These are phyloP conservation scores for Lipomyces japonicus DNA, from an alignment of 805 yeast species.

Conservation along the genomic window DNA sequence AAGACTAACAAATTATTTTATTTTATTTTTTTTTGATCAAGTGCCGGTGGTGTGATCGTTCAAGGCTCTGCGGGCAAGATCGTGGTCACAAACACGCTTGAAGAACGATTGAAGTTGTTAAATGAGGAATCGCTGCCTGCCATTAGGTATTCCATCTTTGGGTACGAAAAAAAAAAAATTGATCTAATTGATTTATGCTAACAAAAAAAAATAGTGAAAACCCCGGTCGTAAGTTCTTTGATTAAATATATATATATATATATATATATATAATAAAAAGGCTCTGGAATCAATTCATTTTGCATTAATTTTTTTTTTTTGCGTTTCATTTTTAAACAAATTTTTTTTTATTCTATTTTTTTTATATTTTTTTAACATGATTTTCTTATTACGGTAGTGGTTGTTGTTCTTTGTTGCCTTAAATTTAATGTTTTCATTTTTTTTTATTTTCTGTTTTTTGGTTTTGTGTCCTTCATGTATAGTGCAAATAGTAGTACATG, in stretches of 20 bases:
- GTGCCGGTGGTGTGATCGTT: conserved; percentile 81
- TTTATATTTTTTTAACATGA: conserved; percentile 6
- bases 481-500: too few relatives aligned
- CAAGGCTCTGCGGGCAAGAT: conserved; percentile 73
- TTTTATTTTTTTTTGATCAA: neutral
- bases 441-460: neutral
- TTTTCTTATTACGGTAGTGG: neutral
- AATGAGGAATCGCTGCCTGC: conserved; percentile 87
- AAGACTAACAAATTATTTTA: neutral
- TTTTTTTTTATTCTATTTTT: conserved; percentile 6
- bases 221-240: conserved; percentile 82
- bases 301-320: conserved; percentile 3
- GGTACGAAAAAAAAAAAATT: conserved; percentile 38
- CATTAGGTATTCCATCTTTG: conserved; percentile 83
- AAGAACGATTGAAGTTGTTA: conserved; percentile 83
- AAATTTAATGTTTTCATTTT: neutral
- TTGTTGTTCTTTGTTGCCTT: neutral
- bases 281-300: neutral
- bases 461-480: neutral
- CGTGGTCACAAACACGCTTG: conserved; percentile 87
- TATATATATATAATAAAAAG: neutral
- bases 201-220: conserved; percentile 5
- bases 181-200: neutral
- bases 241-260: conserved; percentile 41
- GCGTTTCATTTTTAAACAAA: neutral